A percentile compares a stretch with the other conserved stretches of the same genome.
phyloP scores from a whole-genome alignment of 2,329 filamentous ascomycete species.

The Talaromyces atroroseus region DNA sequence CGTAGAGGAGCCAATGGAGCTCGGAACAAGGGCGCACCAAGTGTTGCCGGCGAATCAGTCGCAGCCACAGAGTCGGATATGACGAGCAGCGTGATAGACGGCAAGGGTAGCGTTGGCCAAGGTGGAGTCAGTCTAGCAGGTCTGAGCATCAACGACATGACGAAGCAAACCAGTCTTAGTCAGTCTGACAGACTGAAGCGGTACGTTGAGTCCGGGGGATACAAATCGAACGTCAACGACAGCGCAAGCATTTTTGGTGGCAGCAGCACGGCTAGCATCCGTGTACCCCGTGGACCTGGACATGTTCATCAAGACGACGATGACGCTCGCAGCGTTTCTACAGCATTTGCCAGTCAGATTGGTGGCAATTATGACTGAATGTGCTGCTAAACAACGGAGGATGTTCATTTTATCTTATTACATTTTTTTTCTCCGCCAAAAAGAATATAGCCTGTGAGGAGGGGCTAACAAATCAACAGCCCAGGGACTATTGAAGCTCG shows the following conservation, averaged over 20 bases:
- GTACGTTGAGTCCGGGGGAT: slow-evolving; percentile 80
- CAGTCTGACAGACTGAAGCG: slow-evolving; percentile 90
- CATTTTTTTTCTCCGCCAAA: not conserved
- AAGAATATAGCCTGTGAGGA: too few relatives aligned
- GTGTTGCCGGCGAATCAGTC: slow-evolving; percentile 85
- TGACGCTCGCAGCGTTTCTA: slow-evolving; percentile 92
- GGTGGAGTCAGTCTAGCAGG: slow-evolving; percentile 85
- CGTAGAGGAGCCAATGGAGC: slow-evolving; percentile 57
- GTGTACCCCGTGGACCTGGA: slow-evolving; percentile 43
- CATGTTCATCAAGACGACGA: slow-evolving; percentile 62
- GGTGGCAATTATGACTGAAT: slow-evolving; percentile 60
- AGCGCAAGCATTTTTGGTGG: slow-evolving; percentile 62
- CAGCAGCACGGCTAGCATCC: slow-evolving; percentile 51
- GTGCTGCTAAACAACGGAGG: not conserved
- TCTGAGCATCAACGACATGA: slow-evolving; percentile 65
- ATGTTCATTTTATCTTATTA: not conserved
- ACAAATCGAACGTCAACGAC: slow-evolving; percentile 47
- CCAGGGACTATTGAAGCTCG: not conserved
- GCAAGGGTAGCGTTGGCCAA: slow-evolving; percentile 61
- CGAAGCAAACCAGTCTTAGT: slow-evolving; percentile 67
- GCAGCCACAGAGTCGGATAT: slow-evolving; percentile 87
- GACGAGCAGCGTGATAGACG: slow-evolving; percentile 69
- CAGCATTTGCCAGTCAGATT: slow-evolving; percentile 92
- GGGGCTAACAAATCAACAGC: not conserved
- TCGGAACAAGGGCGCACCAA: slow-evolving; percentile 64